phyloP scores from a whole-genome alignment of 192 early-diverging fungal genomes.

The Chytriomyces hyalinus region DNA sequence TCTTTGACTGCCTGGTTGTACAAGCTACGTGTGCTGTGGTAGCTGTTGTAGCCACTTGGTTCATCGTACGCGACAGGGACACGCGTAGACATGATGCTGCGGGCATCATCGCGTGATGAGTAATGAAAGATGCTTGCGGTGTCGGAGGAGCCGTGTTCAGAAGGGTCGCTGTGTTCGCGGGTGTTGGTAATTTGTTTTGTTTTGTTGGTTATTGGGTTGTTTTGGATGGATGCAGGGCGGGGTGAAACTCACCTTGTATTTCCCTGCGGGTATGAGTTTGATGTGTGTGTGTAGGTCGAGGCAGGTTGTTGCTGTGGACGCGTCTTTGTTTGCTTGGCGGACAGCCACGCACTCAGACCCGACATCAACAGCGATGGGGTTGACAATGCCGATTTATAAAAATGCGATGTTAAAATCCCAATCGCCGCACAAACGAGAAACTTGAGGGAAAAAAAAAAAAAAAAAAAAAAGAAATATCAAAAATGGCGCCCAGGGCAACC shows the following conservation, averaged over 20 bases:
- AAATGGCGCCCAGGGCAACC: neutral
- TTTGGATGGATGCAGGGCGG: too few relatives aligned
- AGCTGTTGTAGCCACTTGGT: neutral
- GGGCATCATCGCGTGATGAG: neutral
- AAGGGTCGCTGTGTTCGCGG: neutral
- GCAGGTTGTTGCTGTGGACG: too few relatives aligned
- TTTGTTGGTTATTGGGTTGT: too few relatives aligned
- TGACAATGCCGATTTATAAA: too few relatives aligned
- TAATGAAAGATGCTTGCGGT: neutral
- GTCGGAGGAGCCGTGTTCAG: neutral
- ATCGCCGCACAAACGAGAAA: neutral
- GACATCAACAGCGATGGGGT: too few relatives aligned
- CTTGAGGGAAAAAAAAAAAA: neutral
- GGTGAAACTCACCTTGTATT: too few relatives aligned
- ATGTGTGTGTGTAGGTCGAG: neutral
- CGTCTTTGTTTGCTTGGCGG: neutral
- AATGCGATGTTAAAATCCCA: too few relatives aligned
- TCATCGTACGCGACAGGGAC: neutral
- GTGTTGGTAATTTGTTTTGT: too few relatives aligned
- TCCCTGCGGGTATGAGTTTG: neutral
- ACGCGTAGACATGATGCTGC: neutral
- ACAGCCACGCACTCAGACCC: neutral
- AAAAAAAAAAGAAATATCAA: neutral
- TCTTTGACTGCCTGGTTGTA: neutral
- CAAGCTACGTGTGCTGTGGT: too few relatives aligned